Conservation (phyloP, 106 monocot species). For the Dioscorea dumetorum region DNA sequence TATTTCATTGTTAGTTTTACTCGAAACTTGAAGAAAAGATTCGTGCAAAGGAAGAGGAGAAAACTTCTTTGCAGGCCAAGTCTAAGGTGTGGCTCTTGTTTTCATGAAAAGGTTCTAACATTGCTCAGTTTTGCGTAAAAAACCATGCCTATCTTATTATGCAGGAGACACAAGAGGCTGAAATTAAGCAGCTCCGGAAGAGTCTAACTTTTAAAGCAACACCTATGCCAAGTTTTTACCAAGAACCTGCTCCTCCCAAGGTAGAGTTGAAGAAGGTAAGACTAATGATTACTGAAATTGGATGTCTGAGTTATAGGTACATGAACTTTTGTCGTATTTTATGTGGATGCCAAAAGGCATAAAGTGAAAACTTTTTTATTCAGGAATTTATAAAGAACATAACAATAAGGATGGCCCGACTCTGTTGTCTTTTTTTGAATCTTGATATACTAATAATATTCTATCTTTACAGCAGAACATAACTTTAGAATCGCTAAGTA, state of each 20-base stretch:
- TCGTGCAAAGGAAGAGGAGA: slow-evolving; percentile 79
- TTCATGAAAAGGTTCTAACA: not conserved
- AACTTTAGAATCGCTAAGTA: no score
- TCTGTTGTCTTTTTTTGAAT: no score
- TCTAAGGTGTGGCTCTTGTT: slow-evolving; percentile 51
- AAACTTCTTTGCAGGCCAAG: slow-evolving; percentile 77
- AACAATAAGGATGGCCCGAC: no score
- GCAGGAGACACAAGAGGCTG: slow-evolving; percentile 91
- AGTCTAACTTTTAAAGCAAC: slow-evolving; percentile 88
- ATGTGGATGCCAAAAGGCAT: not conserved
- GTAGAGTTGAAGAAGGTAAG: slow-evolving; percentile 84
- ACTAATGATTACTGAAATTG: not conserved
- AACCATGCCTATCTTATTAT: not conserved
- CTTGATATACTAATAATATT: no score
- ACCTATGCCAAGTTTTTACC: slow-evolving; percentile 94
- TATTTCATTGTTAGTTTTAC: slow-evolving; percentile 49
- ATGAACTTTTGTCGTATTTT: not conserved
- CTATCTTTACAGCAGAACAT: no score
- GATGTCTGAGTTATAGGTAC: not conserved
- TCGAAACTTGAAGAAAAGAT: slow-evolving; percentile 85
- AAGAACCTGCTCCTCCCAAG: slow-evolving; percentile 83
- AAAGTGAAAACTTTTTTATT: no score
- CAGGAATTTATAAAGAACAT: no score
- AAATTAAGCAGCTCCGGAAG: slow-evolving; percentile 78
- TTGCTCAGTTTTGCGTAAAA: not conserved